phyloP scores from a whole-genome alignment of 1,139 yeast species.

The Komagataea norvegica region DNA sequence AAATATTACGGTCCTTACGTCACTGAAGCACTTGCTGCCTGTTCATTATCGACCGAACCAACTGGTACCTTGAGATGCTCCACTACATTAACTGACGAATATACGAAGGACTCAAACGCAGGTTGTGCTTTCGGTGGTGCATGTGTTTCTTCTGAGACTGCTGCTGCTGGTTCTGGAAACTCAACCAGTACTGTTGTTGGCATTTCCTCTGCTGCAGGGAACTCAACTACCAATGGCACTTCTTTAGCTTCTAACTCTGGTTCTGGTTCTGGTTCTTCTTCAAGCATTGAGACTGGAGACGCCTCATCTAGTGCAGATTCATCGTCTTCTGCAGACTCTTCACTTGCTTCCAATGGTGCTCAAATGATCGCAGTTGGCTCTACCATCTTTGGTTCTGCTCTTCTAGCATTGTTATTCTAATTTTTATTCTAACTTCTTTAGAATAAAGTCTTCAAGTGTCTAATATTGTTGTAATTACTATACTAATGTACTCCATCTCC shows the following conservation, averaged over 20 bases:
- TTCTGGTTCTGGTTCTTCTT: constrained; percentile 1
- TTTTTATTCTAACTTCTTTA: too few relatives aligned
- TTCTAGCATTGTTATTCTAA: constrained; percentile 17
- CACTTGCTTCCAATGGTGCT: constrained; percentile 12
- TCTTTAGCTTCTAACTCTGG: constrained; percentile 5
- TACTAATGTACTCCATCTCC: not conserved
- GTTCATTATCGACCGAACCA: constrained; percentile 28
- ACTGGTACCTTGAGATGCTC: constrained; percentile 29
- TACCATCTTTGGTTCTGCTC: constrained; percentile 16
- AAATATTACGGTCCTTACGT: constrained; percentile 28
- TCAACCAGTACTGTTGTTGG: constrained; percentile 4
- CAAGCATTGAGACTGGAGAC: constrained; percentile 3
- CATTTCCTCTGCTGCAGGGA: too few relatives aligned
- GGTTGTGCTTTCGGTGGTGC: constrained; percentile 25
- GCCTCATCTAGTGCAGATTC: constrained; percentile 10
- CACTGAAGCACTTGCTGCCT: constrained; percentile 24
- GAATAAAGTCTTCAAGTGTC: too few relatives aligned
- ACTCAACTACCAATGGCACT: constrained; percentile 1
- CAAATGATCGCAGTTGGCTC: constrained; percentile 16
- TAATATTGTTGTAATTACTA: too few relatives aligned
- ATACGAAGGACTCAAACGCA: constrained; percentile 26
- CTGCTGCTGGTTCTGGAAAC: constrained; percentile 5
- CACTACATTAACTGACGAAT: constrained; percentile 25
- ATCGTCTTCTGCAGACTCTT: constrained; percentile 1
- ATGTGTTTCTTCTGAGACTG: constrained; percentile 19